Base-by-base conservation (phyloP, 768 basidiomycete genomes). In the Guyanaporus albipodus region DNA sequence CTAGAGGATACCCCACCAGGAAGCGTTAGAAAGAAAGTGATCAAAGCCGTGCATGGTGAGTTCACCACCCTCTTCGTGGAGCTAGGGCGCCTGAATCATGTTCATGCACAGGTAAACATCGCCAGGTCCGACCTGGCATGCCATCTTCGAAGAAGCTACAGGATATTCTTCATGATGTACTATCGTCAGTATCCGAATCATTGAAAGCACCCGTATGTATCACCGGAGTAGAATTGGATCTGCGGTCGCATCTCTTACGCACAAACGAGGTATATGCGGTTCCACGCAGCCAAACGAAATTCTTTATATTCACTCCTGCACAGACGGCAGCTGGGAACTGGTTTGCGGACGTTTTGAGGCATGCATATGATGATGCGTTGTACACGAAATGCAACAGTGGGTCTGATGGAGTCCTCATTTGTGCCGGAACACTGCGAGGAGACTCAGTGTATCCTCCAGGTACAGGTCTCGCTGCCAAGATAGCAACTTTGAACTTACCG, bases 361-460 rank as follows among this genome's bases (percentile, higher is more conserved):
- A 92, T 63, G 80, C 87, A 0, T 96, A 91, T 54, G 87, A 91
- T 46, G 85, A 86, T 45, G 74, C 77, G 0, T 68, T 84, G 22
- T 75, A 73, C 39, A 65, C 81, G 56, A 73, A 78, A 55, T 80
- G 72, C 18, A 72, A 71, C 42, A 78, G 75, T 10, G 88, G 81
- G 2, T 80, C 88, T 1, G 89, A 94, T 59, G 88, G 82, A 0
- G 88, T 88, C 9, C 73, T 95, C 43, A 78, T 93, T 22, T 86
- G 82, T 55, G 86, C 85, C 19, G 92, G 92, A 8, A 91, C 89
- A 1, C 68, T 93, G 35, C 80, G 92, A 38, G 91, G 92, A 6
- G 92, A 95, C 61, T 85, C 86, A 1, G 70, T 78, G 3, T 94
- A 94, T 66, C 85, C 88, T 0, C 82, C 91, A 52, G 91, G 89